Evolutionary conservation across 176 grass and related monocot species (phyloP).

Genomic region (Carex cristatella): DNA sequence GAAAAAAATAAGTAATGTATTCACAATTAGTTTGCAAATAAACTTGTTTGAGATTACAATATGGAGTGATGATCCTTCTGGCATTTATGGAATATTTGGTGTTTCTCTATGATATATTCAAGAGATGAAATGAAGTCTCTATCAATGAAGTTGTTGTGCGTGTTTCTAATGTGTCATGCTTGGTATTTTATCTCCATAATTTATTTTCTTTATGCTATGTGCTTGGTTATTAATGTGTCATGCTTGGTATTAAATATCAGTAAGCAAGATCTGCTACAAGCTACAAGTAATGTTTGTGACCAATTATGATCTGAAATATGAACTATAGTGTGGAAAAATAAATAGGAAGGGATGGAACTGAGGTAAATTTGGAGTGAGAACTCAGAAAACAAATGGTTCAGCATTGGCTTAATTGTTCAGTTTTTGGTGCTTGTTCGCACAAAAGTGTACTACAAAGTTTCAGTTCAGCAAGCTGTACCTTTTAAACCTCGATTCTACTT

Average conservation of each 20-base stretch:
- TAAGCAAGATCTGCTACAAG: too few relatives aligned
- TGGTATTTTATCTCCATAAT: neutral
- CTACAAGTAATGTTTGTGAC: too few relatives aligned
- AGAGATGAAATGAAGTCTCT: slow-evolving; percentile 12
- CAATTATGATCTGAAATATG: neutral
- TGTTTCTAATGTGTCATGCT: neutral
- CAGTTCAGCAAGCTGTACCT: too few relatives aligned
- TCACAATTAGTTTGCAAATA: slow-evolving; percentile 2
- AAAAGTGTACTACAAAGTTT: too few relatives aligned
- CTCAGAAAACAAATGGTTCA: neutral
- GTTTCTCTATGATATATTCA: slow-evolving; percentile 9
- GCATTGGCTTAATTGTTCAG: neutral
- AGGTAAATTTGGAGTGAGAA: neutral
- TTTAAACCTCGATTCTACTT: too few relatives aligned
- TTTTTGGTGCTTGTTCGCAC: neutral
- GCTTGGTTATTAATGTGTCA: neutral
- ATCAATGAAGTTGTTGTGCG: neutral
- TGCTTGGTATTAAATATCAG: neutral
- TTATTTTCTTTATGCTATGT: neutral
- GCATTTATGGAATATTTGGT: neutral
- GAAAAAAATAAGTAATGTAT: slow-evolving; percentile 65
- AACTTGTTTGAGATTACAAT: neutral
- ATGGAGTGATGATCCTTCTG: neutral
- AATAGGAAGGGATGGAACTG: neutral
- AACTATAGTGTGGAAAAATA: neutral